Conservation (phyloP, 176 grass and related monocot genomes). For the Typha latifolia region DNA sequence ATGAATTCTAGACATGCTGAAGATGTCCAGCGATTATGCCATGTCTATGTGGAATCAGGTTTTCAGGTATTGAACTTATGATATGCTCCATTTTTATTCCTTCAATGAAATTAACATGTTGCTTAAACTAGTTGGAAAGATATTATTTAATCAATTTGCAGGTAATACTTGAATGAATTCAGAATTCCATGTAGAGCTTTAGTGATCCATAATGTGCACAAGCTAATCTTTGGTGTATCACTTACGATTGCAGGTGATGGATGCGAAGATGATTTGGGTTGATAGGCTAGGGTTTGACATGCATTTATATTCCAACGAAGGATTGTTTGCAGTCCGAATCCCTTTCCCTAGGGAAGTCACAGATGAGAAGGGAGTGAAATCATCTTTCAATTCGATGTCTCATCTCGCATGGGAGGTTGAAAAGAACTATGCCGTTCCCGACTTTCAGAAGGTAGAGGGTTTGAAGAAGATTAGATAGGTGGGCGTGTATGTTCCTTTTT, state of each 20-base stretch:
- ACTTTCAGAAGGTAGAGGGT: constrained; percentile 60
- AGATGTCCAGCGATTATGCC: constrained; percentile 68
- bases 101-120: not conserved
- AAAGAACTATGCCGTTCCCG: constrained; percentile 50
- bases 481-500: not conserved
- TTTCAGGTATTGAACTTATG: constrained; percentile 46
- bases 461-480: constrained; percentile 74
- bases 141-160: not conserved
- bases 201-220: no score
- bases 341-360: constrained; percentile 74
- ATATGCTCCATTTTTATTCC: not conserved
- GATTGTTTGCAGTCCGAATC: constrained; percentile 53
- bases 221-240: no score
- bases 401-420: constrained; percentile 97
- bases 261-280: constrained; percentile 88
- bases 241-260: constrained; percentile 31
- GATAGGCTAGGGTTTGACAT: constrained; percentile 80
- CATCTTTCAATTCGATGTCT: constrained; percentile 90
- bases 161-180: not conserved
- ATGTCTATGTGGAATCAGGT: constrained; percentile 66
- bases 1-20: constrained; percentile 67
- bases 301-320: constrained; percentile 48
- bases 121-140: not conserved
- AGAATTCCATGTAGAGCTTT: no score
- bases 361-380: constrained; percentile 82